Base-by-base conservation (phyloP, 768 basidiomycete genomes). In the Lentinus brumalis region DNA sequence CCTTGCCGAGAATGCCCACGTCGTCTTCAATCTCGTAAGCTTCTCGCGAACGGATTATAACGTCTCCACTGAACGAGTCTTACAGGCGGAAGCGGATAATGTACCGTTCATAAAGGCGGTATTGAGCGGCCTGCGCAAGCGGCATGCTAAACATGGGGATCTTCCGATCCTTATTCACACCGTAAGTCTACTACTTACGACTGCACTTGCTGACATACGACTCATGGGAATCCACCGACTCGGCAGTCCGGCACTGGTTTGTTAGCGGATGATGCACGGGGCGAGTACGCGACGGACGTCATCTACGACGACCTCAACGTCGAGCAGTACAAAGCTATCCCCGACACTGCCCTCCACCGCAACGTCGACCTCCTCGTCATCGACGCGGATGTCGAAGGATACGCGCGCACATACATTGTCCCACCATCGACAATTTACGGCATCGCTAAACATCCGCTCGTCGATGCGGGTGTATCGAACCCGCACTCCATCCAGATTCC, bases 161-260 rank as follows among this genome's bases (percentile, higher is more conserved):
- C 68, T 70, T 2, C 78, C 85, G 7, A 76, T 78, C 56, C 75
- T 85, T 7, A 87, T 90, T 14, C 85, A 90, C 66, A 87, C 86
- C 0, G 88, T 86, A 47, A 18, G 32, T 14, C n/a, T 47, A 39
- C 42, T 47, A 26, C 16, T 46, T 12, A 29, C n/a, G 16, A 7
- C 16, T n/a, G 8, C 8, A 53, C 4, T 53, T 5, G 12, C 51
- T 38, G 30, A n/a, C 50, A 2, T 51, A 51, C 26, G 4, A n/a
- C 21, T 26, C 21, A 26, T 26, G 21, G 21, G 21, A 26, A 26
- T 1, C 21, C 21, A 26, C 21, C 21, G 21, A 26, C 21, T 26
- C 21, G 21, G 21, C 21, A 26, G 21, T 26, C 21, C 21, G 21
- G 21, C 21, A 14, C 53, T 76, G 81, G 80, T 45, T 77, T 80